Conservation (phyloP, 1,284 basidiomycete genomes). For the Ustilago tritici region DNA sequence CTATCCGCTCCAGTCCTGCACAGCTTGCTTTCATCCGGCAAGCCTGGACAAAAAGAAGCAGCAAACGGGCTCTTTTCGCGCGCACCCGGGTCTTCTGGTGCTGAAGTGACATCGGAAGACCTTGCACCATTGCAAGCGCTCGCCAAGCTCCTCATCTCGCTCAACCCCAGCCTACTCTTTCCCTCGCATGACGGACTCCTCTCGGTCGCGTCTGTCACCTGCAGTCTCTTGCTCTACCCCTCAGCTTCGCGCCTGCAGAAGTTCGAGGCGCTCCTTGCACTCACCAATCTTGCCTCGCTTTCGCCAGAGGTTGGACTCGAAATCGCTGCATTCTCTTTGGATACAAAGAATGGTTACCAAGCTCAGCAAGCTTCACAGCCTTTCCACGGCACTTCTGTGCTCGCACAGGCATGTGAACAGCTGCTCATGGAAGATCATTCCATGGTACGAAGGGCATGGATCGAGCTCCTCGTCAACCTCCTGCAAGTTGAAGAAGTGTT, state of each 20-base stretch:
- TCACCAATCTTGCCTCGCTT: slow-evolving; percentile 90
- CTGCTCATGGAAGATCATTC: slow-evolving; percentile 82
- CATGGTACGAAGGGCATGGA: slow-evolving; percentile 85
- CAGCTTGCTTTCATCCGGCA: not conserved
- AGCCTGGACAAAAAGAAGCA: not conserved
- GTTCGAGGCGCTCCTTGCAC: slow-evolving; percentile 93
- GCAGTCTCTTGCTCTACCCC: slow-evolving; percentile 40
- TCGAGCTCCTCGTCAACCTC: slow-evolving; percentile 94
- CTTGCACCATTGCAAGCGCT: slow-evolving; percentile 85
- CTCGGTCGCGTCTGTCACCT: slow-evolving; percentile 41
- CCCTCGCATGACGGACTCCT: slow-evolving; percentile 70
- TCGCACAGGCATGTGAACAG: slow-evolving; percentile 68
- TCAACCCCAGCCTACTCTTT: slow-evolving; percentile 88
- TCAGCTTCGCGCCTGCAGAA: slow-evolving; percentile 80
- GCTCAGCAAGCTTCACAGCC: not conserved
- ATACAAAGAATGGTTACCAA: not conserved
- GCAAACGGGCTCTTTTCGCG: slow-evolving; percentile 17
- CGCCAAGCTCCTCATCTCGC: slow-evolving; percentile 90
- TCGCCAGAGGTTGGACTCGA: slow-evolving; percentile 69
- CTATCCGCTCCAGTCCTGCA: slow-evolving; percentile 70
- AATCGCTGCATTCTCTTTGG: slow-evolving; percentile 40
- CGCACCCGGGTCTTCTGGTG: not conserved
- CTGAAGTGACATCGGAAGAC: slow-evolving; percentile 68
- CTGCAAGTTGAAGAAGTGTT: slow-evolving; percentile 78
- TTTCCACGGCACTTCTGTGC: slow-evolving; percentile 24